Base-by-base conservation (phyloP, 768 basidiomycete genomes). In the Lyophyllum decastes region DNA sequence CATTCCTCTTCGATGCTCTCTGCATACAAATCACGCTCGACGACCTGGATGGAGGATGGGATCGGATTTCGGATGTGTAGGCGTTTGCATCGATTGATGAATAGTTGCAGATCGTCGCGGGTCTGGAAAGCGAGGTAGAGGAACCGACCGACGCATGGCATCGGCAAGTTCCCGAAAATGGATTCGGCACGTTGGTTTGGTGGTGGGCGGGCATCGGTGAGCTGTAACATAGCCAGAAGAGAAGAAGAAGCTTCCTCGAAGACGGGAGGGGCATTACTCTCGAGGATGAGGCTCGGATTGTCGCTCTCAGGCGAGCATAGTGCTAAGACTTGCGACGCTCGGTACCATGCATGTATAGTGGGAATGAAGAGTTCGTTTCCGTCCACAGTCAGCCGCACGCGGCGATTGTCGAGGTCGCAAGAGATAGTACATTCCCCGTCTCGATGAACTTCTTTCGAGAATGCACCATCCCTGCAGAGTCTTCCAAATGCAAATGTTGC, bases 351-450 rank as follows among this genome's bases (percentile, higher is more conserved):
- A n/a, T 26, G 21, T 49, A 53, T 21, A 0, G 35, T 24, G 38
- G 9, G 11, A 30, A 5, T 30, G 30, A 10, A 30, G 30, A 27
- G 47, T 6, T 14, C 4, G 21, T n/a, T 12, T 17, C 9, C 24
- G 17, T 19, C 25, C 25, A 53, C 9, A 38, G 52, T 53, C 7
- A 53, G 43, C 30, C n/a, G 52, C 12, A 53, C 52, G 33, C 41
- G 43, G 52, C 52, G 52, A 45, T 53, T 53, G 26, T 44, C 41
- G 41, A 53, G 25, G 14, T 53, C 52, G 38, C 52, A 53, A 53
- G 43, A 53, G 19, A 53, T 14, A 7, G 52, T 53, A 27, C 52
- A 30, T 17, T 22, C 14, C 45, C 52, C 43, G 16, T 44, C 43
- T 53, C 43, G 27, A 12, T 41, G 52, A 22, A 44, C 52, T 53